These are phyloP conservation scores for Cornus florida DNA, from an alignment of 148 eudicot species.

Conservation along the genomic window DNA sequence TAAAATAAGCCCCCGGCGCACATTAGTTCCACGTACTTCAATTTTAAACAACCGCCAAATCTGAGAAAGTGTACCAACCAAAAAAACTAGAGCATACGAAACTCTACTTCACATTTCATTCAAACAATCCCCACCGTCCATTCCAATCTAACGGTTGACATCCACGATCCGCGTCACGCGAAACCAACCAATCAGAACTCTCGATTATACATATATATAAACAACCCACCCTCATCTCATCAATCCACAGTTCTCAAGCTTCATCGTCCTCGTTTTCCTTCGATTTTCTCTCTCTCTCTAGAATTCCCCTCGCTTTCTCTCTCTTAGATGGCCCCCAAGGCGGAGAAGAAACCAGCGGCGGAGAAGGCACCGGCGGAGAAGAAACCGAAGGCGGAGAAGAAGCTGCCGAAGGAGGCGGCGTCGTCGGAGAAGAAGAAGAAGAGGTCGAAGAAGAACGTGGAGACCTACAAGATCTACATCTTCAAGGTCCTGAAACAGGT, in stretches of 20 bases:
- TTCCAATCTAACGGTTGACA: neutral
- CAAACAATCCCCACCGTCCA: neutral
- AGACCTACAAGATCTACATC: slow-evolving; percentile 60
- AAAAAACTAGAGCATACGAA: neutral
- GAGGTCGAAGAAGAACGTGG: slow-evolving; percentile 42
- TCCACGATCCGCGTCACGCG: slow-evolving; percentile 1
- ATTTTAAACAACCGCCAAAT: slow-evolving; percentile 6
- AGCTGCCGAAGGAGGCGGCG: neutral
- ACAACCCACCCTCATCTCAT: too few species aligned
- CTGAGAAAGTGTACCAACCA: too few species aligned
- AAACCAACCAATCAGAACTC: slow-evolving; percentile 1
- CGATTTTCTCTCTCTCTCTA: neutral
- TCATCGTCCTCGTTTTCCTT: neutral
- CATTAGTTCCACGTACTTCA: too few species aligned
- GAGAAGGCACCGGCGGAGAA: slow-evolving; percentile 8
- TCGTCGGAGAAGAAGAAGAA: slow-evolving; percentile 45
- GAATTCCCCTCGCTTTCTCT: neutral
- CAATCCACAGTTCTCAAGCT: too few species aligned
- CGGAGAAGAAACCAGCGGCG: slow-evolving; percentile 8
- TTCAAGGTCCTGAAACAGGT: slow-evolving; percentile 54
- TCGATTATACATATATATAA: neutral
- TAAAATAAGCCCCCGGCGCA: too few species aligned
- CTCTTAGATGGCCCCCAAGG: neutral
- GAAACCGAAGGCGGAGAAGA: slow-evolving; percentile 18
- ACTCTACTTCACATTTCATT: neutral